Conservation (phyloP, 2,329 filamentous ascomycete species). For the Clathrospora elynae region DNA sequence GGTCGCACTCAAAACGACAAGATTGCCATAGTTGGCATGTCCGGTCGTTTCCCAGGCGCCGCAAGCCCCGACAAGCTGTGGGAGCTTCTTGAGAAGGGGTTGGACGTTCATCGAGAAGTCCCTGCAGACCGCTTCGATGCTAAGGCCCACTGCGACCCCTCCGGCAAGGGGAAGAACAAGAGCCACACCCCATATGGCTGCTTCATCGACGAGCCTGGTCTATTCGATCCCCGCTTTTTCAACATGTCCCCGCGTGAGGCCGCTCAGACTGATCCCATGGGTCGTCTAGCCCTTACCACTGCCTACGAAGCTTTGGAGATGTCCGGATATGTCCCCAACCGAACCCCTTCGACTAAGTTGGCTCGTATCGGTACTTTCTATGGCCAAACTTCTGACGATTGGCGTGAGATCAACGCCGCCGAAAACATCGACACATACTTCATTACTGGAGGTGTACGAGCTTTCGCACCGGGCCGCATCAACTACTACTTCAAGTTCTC, state of each 20-base stretch:
- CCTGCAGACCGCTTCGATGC: conserved; percentile 76
- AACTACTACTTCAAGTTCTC: conserved; percentile 79
- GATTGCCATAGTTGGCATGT: conserved; percentile 84
- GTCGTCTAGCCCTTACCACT: conserved; percentile 74
- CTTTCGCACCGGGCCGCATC: conserved; percentile 68
- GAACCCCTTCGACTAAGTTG: conserved; percentile 69
- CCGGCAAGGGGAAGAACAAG: conserved; percentile 75
- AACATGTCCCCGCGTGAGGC: conserved; percentile 85
- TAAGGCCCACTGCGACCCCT: conserved; percentile 71
- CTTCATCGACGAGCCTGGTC: conserved; percentile 74
- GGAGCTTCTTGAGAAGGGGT: conserved; percentile 74
- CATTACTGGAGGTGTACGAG: conserved; percentile 66
- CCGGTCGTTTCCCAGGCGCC: conserved; percentile 76
- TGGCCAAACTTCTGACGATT: conserved; percentile 76
- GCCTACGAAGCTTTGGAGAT: conserved; percentile 83
- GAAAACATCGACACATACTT: conserved; percentile 74
- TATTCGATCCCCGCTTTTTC: conserved; percentile 84
- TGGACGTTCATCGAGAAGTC: conserved; percentile 72
- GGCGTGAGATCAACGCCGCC: conserved; percentile 73
- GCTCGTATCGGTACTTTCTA: conserved; percentile 74
- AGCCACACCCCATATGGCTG: conserved; percentile 77
- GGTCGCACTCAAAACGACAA: conserved; percentile 65
- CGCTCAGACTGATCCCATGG: conserved; percentile 79
- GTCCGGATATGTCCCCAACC: conserved; percentile 75
- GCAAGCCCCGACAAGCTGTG: conserved; percentile 73